A percentile compares a stretch with the other conserved stretches of the same genome.
phyloP scores from a whole-genome alignment of 2,329 filamentous ascomycete species.

The Pyrenochaeta sp. region DNA sequence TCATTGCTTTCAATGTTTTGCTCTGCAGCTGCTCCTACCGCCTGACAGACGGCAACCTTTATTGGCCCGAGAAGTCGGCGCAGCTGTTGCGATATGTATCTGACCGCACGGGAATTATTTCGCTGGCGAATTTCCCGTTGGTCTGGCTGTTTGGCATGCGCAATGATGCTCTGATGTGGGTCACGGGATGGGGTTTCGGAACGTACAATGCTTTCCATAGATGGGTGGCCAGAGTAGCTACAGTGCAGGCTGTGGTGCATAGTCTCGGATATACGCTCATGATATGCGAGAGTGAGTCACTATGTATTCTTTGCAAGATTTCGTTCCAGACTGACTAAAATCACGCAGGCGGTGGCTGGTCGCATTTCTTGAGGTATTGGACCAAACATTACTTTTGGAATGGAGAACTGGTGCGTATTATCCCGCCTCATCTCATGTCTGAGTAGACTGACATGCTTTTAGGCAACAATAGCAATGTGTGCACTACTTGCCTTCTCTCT shows the following conservation, averaged over 20 bases:
- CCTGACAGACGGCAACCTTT: constrained; percentile 57
- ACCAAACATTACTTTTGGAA: constrained; percentile 60
- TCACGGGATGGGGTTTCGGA: constrained; percentile 73
- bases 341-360: constrained; percentile 43
- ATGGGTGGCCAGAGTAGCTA: constrained; percentile 70
- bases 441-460: constrained; percentile 8
- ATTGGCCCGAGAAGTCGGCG: constrained; percentile 43
- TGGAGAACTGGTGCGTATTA: constrained; percentile 55
- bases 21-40: constrained; percentile 57
- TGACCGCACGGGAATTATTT: constrained; percentile 70
- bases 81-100: constrained; percentile 65
- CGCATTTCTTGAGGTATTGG: constrained; percentile 50
- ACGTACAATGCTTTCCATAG: constrained; percentile 74
- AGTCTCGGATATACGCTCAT: constrained; percentile 66
- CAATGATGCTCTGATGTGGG: constrained; percentile 72
- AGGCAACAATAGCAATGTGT: constrained; percentile 55
- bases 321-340: constrained; percentile 1
- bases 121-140: constrained; percentile 69
- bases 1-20: constrained; percentile 56
- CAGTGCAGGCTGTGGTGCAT: constrained; percentile 69
- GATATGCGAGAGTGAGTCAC: constrained; percentile 42
- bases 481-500: constrained; percentile 57
- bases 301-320: background rate
- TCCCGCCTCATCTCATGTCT: too few species aligned
- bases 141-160: constrained; percentile 73